Base-by-base conservation (phyloP, 805 yeast genomes). In the Candida sithepensis region DNA sequence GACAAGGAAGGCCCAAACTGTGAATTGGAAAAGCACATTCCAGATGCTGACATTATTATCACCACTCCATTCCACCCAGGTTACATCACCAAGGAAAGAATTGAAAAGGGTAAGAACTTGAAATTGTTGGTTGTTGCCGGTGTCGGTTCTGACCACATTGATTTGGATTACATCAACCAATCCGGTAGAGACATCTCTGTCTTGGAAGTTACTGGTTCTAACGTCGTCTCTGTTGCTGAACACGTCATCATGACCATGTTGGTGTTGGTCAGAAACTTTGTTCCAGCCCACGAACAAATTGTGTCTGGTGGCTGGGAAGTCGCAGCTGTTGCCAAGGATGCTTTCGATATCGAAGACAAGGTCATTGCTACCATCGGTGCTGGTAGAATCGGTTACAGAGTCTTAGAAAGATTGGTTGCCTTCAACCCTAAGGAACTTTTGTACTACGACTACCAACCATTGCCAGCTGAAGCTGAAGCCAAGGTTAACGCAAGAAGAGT, bases 61-160 rank as follows among this genome's bases (percentile, higher is more conserved):
- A 81, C 91, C 37, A 85, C 92, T 12, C 94, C 95, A 3, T 86
- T 87, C 77, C 88, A 78, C 67, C 94, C 95, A 4, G 92, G 83
- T 33, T 86, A 86, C 66, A 73, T 86, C 63, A 78, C 84, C 46
- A 72, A 74, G 49, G 84, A 81, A 57, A 75, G 92, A 59, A 75
- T 86, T 53, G 80, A 71, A 43, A 76, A 78, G 60, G 91, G 92
- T 30, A 81, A 82, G 64, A 84, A 83, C 45, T 75, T 86, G 67
- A 85, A 84, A 71, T 61, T 84, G 44, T 71, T 82, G 50, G 74
- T 85, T 56, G 86, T 91, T 42, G 95, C 95, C 9, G 95, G 94
- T 57, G 90, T 86, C 50, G 95, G 95, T 12, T 82, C 89, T 19
- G 94, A 86, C 64, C 94, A 86, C 67, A 74, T 85, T 52, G 92